Conservation (phyloP, 768 basidiomycete genomes). For the Hygrophoropsis aurantiaca region DNA sequence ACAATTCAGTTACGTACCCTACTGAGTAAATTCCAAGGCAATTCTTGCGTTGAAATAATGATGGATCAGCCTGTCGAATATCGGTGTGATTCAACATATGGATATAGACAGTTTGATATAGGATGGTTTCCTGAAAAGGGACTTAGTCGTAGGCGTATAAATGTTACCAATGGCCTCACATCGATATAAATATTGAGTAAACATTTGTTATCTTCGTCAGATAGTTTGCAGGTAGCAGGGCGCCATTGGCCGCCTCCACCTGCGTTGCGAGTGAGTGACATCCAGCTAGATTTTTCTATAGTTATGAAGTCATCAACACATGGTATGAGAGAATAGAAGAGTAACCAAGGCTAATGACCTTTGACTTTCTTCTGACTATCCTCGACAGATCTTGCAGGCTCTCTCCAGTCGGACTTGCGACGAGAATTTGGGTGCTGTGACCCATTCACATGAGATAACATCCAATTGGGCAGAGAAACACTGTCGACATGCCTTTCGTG, state of each 20-base stretch:
- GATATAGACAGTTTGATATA: slow-evolving; percentile 73
- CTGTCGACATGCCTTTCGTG: slow-evolving; percentile 54
- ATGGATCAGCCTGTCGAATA: slow-evolving; percentile 72
- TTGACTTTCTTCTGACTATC: slow-evolving; percentile 54
- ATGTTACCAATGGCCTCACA: slow-evolving; percentile 40
- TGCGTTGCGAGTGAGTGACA: slow-evolving; percentile 52
- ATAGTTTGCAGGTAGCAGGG: slow-evolving; percentile 66
- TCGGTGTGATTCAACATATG: slow-evolving; percentile 78
- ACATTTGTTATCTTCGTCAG: slow-evolving; percentile 66
- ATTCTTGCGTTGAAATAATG: slow-evolving; percentile 74
- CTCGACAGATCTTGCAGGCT: slow-evolving; percentile 37
- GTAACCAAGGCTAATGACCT: slow-evolving; percentile 39
- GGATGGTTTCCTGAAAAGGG: slow-evolving; percentile 56
- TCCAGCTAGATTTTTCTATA: slow-evolving; percentile 74
- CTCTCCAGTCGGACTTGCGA: slow-evolving; percentile 58
- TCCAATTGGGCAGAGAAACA: background rate
- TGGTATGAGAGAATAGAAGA: background rate
- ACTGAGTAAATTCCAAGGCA: slow-evolving; percentile 70
- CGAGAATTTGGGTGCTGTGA: slow-evolving; percentile 45
- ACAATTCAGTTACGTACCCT: slow-evolving; percentile 40
- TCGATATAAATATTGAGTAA: slow-evolving; percentile 75
- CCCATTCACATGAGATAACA: slow-evolving; percentile 9
- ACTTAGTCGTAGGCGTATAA: slow-evolving; percentile 8
- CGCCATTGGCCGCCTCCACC: slow-evolving; percentile 66
- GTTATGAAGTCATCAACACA: slow-evolving; percentile 2